These are phyloP conservation scores for Umbilicus rupestris DNA, from an alignment of 164 flowering plant species.

Conservation along the genomic window DNA sequence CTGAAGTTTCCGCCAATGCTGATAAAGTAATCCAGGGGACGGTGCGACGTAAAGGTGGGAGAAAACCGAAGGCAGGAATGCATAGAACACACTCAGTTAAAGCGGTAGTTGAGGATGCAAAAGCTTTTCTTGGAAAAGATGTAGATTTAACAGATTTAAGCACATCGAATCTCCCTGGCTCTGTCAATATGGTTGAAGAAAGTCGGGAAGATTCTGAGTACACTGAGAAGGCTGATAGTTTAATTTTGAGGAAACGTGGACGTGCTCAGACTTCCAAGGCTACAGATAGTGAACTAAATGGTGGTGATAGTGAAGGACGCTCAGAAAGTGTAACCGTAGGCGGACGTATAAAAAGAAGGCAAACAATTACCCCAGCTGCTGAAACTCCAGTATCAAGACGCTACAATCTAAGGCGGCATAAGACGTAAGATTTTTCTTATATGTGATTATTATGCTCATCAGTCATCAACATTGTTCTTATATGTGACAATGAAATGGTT, in stretches of 20 bases:
- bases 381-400: conserved; percentile 53
- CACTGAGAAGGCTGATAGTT: conserved; percentile 17
- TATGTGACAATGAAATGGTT: neutral
- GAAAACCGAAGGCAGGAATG: conserved; percentile 25
- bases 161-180: conserved; percentile 22
- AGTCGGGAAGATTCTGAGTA: conserved; percentile 25
- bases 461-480: neutral
- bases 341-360: conserved; percentile 60
- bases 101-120: conserved; percentile 53
- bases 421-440: conserved; percentile 32
- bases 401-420: conserved; percentile 72
- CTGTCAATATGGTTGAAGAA: conserved; percentile 24
- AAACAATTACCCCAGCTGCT: conserved; percentile 28
- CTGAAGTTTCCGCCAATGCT: conserved; percentile 39
- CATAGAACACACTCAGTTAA: conserved; percentile 51
- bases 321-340: conserved; percentile 56
- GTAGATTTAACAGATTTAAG: conserved; percentile 16
- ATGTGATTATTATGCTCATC: neutral
- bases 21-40: conserved; percentile 32
- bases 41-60: conserved; percentile 25
- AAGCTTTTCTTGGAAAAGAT: conserved; percentile 32
- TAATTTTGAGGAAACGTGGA: conserved; percentile 36
- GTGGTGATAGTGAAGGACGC: conserved; percentile 45
- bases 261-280: conserved; percentile 28
- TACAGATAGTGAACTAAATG: conserved; percentile 48